Base-by-base conservation (phyloP, 345 rosid genomes). In the Brassica rapa region DNA sequence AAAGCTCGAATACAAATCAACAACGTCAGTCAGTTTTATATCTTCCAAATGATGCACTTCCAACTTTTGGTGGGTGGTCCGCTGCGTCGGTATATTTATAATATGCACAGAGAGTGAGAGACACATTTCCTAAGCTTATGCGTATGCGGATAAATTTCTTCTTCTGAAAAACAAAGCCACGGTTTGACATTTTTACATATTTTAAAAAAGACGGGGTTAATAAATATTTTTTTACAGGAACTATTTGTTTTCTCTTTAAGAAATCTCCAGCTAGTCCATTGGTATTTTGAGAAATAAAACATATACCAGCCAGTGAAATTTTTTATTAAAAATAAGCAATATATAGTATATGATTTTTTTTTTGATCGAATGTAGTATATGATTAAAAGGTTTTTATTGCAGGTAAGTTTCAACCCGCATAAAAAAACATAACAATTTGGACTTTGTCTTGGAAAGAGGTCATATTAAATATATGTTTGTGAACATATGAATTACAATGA, bases 61-160 rank as follows among this genome's bases (percentile, higher is more conserved):
- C 71, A 53, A 70, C 60, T 63, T 55, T 25, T 70, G 65, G 71
- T 71, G 12, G 76, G 63, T 77, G 55, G 62, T 76, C 62, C 61
- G 68, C 14, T 49, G n/a, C 32, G 62, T 43, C 12, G 21, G 59
- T 62, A 41, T 29, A 16, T 72, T 41, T 43, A 66, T 56, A 66
- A 37, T 15, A 35, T 5, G 25, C 24, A 14, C 4, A 30, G 12
- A 62, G 2, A n/a, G 23, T 15, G 2, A 46, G 33, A 29, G 8
- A 19, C 33, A 35, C 53, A 53, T 41, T 41, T 63, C 70, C 19
- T 12, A 69, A n/a, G 21, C 70, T 30, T 27, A 73, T 19, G 68
- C 46, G 16, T 16, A 12, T 61, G 49, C 49, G 49, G 49, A 41
- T 41, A 41, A 10, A 6, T 60, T 25, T 60, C 7, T 25, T 25